Conservation (phyloP, 768 basidiomycete species). For the Boletellus emodensis region DNA sequence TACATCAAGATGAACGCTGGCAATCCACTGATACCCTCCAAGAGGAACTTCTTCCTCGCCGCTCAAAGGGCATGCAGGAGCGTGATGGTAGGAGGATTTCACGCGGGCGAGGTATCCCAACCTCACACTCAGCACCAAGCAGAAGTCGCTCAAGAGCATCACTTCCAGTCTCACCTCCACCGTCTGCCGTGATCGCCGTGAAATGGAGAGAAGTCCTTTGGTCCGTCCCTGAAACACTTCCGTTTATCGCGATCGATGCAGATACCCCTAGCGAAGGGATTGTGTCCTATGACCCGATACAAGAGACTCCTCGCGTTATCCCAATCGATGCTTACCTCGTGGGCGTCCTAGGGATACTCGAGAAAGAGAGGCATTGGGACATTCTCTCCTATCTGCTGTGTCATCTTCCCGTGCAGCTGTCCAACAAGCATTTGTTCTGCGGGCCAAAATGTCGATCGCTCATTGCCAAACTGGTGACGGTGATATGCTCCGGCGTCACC, state of each 20-base stretch:
- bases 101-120: slow-evolving; percentile 45
- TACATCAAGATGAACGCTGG: slow-evolving; percentile 26
- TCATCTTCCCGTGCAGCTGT: slow-evolving; percentile 84
- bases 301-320: slow-evolving; percentile 46
- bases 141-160: slow-evolving; percentile 60
- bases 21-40: slow-evolving; percentile 19
- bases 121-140: slow-evolving; percentile 47
- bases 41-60: slow-evolving; percentile 35
- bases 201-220: slow-evolving; percentile 54
- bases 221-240: slow-evolving; percentile 62
- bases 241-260: slow-evolving; percentile 51
- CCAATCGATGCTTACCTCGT: slow-evolving; percentile 73
- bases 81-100: slow-evolving; percentile 49
- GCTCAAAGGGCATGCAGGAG: slow-evolving; percentile 48
- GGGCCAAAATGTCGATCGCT: slow-evolving; percentile 73
- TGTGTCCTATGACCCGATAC: slow-evolving; percentile 57
- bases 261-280: slow-evolving; percentile 68
- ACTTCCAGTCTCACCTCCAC: slow-evolving; percentile 29
- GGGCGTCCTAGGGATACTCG: slow-evolving; percentile 60
- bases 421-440: slow-evolving; percentile 96
- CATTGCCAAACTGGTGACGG: slow-evolving; percentile 58
- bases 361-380: slow-evolving; percentile 85
- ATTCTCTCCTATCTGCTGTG: slow-evolving; percentile 87
- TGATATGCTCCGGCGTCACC: slow-evolving; percentile 64
- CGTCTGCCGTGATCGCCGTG: slow-evolving; percentile 17